These are phyloP conservation scores for Cyberlindnera nakhonratchasimensis DNA, from an alignment of 805 yeast species.

Conservation along the genomic window DNA sequence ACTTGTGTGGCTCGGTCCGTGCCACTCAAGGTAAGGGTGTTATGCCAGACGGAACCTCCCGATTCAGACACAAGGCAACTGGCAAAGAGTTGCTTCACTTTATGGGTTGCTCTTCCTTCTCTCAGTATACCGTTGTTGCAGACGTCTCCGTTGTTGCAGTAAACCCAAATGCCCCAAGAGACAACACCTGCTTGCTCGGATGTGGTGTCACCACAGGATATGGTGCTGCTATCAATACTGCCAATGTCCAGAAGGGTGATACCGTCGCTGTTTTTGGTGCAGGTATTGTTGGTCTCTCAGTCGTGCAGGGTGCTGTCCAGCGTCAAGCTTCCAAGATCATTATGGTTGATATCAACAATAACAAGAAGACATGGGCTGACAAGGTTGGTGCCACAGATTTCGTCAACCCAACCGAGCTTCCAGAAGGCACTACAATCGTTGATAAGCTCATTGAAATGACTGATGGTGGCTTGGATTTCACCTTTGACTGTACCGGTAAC, in stretches of 20 bases:
- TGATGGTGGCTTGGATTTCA: conserved; percentile 95
- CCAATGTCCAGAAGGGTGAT: conserved; percentile 86
- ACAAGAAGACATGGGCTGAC: conserved; percentile 83
- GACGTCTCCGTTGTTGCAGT: conserved; percentile 95
- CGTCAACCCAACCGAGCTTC: conserved; percentile 75
- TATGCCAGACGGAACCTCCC: conserved; percentile 96
- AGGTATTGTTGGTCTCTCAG: conserved; percentile 96
- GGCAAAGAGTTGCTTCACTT: conserved; percentile 87
- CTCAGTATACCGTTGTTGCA: conserved; percentile 97
- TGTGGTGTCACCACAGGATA: conserved; percentile 99
- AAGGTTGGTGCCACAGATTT: conserved; percentile 95
- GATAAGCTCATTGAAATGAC: conserved; percentile 83
- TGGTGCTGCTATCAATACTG: conserved; percentile 96
- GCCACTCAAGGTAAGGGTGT: conserved; percentile 98
- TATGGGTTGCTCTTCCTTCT: conserved; percentile 97
- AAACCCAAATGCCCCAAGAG: conserved; percentile 77
- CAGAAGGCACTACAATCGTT: conserved; percentile 72
- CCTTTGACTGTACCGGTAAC: conserved; percentile 98
- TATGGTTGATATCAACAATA: conserved; percentile 82
- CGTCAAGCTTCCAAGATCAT: conserved; percentile 80
- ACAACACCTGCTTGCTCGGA: conserved; percentile 88
- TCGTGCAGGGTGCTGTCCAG: conserved; percentile 88
- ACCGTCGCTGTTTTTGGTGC: conserved; percentile 96
- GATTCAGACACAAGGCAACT: conserved; percentile 69
- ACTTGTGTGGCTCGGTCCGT: conserved; percentile 92